These are phyloP conservation scores for Ambrosiella beaveri DNA, from an alignment of 2,329 filamentous ascomycete species.

Conservation along the genomic window DNA sequence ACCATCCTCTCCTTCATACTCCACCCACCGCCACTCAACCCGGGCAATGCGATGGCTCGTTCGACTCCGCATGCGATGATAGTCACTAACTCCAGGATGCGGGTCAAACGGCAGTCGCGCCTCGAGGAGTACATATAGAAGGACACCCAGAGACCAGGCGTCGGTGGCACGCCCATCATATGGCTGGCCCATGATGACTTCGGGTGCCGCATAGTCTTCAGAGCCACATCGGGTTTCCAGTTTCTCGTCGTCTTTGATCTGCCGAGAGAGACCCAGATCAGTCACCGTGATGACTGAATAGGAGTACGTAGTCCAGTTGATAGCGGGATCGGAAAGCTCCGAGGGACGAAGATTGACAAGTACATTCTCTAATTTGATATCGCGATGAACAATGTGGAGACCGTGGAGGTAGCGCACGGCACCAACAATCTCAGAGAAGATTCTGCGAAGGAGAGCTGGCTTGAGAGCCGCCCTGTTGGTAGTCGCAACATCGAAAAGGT, in stretches of 20 bases:
- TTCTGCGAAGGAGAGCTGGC: constrained; percentile 55
- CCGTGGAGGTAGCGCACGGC: constrained; percentile 76
- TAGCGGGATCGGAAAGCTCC: constrained; percentile 43
- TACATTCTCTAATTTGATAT: constrained; percentile 96
- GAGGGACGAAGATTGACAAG: constrained; percentile 65
- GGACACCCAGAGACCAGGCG: constrained; percentile 85
- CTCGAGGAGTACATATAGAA: constrained; percentile 86
- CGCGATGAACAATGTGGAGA: constrained; percentile 77
- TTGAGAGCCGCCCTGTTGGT: constrained; percentile 50
- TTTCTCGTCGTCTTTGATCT: constrained; percentile 69
- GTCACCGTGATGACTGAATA: constrained; percentile 76
- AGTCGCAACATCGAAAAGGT: constrained; percentile 84
- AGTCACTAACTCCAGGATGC: constrained; percentile 61
- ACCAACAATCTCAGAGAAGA: constrained; percentile 76
- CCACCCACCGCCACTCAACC: constrained; percentile 89
- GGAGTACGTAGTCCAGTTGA: constrained; percentile 59
- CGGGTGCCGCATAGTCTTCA: constrained; percentile 92
- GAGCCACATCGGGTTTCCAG: constrained; percentile 89
- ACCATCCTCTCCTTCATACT: constrained; percentile 66
- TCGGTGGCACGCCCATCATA: constrained; percentile 89
- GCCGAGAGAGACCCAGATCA: constrained; percentile 76
- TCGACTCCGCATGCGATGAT: constrained; percentile 57
- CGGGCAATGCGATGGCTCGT: constrained; percentile 90
- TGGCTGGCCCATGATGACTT: constrained; percentile 85
- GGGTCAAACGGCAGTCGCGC: constrained; percentile 87